These are phyloP conservation scores for Discostella pseudostelligera DNA, from an alignment of 108 stramenopile species.

Conservation along the genomic window DNA sequence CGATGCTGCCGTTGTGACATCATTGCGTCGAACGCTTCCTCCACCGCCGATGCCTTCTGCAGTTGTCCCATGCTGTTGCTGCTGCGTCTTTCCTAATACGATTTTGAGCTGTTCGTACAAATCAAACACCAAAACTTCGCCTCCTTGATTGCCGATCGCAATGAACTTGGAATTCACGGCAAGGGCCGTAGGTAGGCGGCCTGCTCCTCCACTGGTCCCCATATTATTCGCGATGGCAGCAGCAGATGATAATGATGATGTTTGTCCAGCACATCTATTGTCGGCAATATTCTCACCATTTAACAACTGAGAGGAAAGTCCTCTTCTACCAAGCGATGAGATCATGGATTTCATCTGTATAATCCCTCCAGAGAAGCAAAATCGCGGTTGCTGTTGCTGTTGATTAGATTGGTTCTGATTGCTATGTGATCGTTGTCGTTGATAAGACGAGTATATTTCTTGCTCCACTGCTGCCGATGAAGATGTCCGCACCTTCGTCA, in stretches of 20 bases:
- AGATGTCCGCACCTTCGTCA: slow-evolving; percentile 44
- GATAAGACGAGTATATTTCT: slow-evolving; percentile 8
- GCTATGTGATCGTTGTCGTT: slow-evolving; percentile 17
- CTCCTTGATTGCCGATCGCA: slow-evolving; percentile 80
- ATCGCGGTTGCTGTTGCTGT: slow-evolving; percentile 32
- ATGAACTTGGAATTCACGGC: slow-evolving; percentile 86
- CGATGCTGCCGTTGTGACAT: not conserved
- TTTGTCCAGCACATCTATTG: too few species aligned
- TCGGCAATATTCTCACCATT: not conserved
- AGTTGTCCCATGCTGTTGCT: slow-evolving; percentile 3
- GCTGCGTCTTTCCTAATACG: slow-evolving; percentile 30
- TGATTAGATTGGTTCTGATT: not conserved
- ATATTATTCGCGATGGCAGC: too few species aligned
- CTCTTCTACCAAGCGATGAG: not conserved
- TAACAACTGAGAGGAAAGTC: slow-evolving; percentile 10
- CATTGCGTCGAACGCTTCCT: slow-evolving; percentile 8
- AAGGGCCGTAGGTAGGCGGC: slow-evolving; percentile 65
- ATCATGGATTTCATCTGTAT: slow-evolving; percentile 32
- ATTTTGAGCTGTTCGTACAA: slow-evolving; percentile 84
- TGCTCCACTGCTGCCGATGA: slow-evolving; percentile 1
- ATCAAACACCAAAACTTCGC: slow-evolving; percentile 78
- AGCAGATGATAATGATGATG: slow-evolving; percentile 10
- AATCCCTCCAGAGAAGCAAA: slow-evolving; percentile 61
- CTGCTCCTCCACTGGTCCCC: not conserved
- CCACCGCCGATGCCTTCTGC: slow-evolving; percentile 7